These are phyloP conservation scores for Camellia lanceoleosa DNA, from an alignment of 148 eudicot genomes.

Conservation along the genomic window DNA sequence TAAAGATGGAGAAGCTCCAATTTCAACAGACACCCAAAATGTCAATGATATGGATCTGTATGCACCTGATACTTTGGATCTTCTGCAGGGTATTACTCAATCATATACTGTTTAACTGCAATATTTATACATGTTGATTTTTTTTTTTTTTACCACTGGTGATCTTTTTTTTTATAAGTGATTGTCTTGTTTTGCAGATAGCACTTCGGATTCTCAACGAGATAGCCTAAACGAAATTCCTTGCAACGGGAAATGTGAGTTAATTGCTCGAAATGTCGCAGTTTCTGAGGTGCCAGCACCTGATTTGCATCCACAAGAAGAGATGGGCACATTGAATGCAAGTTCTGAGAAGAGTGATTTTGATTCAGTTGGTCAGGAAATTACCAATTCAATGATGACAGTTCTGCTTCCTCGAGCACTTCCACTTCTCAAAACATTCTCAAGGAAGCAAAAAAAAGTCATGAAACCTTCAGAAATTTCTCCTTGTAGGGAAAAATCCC, in stretches of 20 bases:
- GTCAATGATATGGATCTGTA: constrained; percentile 36
- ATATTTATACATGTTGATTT: not conserved
- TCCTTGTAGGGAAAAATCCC: constrained; percentile 18
- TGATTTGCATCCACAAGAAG: constrained; percentile 50
- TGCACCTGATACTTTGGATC: constrained; percentile 70
- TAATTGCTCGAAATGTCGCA: constrained; percentile 26
- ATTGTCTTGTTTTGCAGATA: constrained; percentile 30
- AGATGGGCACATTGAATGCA: constrained; percentile 28
- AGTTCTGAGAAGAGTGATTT: constrained; percentile 50
- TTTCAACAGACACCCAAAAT: constrained; percentile 27
- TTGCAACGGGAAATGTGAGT: constrained; percentile 24
- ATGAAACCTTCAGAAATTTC: constrained; percentile 25
- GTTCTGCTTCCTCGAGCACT: constrained; percentile 80
- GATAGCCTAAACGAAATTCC: constrained; percentile 22
- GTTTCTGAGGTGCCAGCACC: constrained; percentile 24
- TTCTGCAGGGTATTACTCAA: constrained; percentile 48
- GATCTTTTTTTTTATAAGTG: not conserved
- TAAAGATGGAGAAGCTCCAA: constrained; percentile 27
- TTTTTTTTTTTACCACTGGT: not conserved
- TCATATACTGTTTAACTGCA: not conserved
- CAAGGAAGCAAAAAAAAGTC: constrained; percentile 58
- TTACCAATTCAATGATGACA: constrained; percentile 71
- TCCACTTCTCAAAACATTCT: constrained; percentile 73
- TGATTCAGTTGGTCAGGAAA: constrained; percentile 72
- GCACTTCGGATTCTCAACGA: constrained; percentile 20